phyloP scores from a whole-genome alignment of 1,139 yeast genomes.

The Diutina sp. region DNA sequence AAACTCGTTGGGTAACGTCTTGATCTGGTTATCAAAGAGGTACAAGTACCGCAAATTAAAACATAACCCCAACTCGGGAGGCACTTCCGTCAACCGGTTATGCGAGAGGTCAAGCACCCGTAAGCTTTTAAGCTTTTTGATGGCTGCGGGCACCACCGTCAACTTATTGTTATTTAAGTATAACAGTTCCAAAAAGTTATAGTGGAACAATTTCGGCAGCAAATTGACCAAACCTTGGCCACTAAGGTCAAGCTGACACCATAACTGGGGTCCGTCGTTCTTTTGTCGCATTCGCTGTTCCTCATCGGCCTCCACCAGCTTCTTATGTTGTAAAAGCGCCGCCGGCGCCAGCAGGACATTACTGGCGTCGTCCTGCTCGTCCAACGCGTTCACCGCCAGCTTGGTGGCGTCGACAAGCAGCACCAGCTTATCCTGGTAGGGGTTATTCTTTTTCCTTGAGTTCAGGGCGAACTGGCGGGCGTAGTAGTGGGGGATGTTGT shows the following conservation, averaged over 20 bases:
- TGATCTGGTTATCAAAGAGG: slow-evolving; percentile 76
- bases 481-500: slow-evolving; percentile 70
- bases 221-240: slow-evolving; percentile 74
- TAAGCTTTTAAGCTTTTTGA: slow-evolving; percentile 58
- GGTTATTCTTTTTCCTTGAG: slow-evolving; percentile 42
- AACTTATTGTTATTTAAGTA: slow-evolving; percentile 82
- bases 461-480: slow-evolving; percentile 88
- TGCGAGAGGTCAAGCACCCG: slow-evolving; percentile 79
- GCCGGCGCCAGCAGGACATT: slow-evolving; percentile 14
- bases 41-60: slow-evolving; percentile 71
- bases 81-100: slow-evolving; percentile 59
- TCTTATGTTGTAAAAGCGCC: slow-evolving; percentile 50
- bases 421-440: slow-evolving; percentile 26
- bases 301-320: slow-evolving; percentile 57
- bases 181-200: slow-evolving; percentile 74
- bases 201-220: slow-evolving; percentile 66
- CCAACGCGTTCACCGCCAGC: slow-evolving; percentile 29
- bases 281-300: slow-evolving; percentile 64
- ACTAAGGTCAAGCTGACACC: slow-evolving; percentile 90
- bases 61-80: slow-evolving; percentile 73
- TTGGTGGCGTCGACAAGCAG: slow-evolving; percentile 47
- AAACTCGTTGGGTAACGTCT: slow-evolving; percentile 67
- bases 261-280: slow-evolving; percentile 64
- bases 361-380: slow-evolving; percentile 21
- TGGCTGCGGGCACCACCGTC: slow-evolving; percentile 51